Evolutionary conservation across 75 land plant genomes (phyloP), one percentile per base, ranked within the genome.

Genomic region (Cupressus sempervirens): DNA sequence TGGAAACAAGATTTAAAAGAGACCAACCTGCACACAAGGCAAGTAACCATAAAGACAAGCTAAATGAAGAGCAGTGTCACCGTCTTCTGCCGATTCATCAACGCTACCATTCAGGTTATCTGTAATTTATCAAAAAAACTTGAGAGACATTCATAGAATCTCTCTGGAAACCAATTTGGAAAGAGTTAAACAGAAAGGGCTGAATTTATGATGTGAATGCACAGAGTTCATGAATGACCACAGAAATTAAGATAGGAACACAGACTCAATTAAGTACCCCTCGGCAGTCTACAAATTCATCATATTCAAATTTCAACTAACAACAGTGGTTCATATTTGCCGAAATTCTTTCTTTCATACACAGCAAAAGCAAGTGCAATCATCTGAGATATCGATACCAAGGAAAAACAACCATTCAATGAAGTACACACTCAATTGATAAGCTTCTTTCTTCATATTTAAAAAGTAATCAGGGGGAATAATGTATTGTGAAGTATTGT

Each of bases 61-160:
- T 46, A 96, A 86, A 73, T 96, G 98, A 83, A 96, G 93, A 54
- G 92, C 93, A 76, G 94, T 91, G 68, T 94, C 98, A 4, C 95
- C 96, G 87, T 96, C 98, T 90, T 94, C 96, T n/a, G 92, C 89
- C 45, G 95, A 91, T 52, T 94, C 92, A 86, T 96, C 90, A 58
- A 96, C 88, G 82, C 88, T 92, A 43, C 93, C 92, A 67, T 83
- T 84, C 48, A 92, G 86, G 79, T 91, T 90, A 92, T 90, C 98
- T 96, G 83, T 75, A 76, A 35, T 32, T 53, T 76, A 82, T 48
- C 11, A 1, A 82, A 82, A n/a, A 3, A 82, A 82, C 58, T 46
- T 76, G 10, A 76, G 45, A 76, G 18, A 62, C n/a, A 62, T 62
- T 7, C 26, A 62, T 62, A 62, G 67, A 62, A 62, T 62, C n/a